phyloP scores from a whole-genome alignment of 2,329 filamentous ascomycete species.

The Penicillium sp. region DNA sequence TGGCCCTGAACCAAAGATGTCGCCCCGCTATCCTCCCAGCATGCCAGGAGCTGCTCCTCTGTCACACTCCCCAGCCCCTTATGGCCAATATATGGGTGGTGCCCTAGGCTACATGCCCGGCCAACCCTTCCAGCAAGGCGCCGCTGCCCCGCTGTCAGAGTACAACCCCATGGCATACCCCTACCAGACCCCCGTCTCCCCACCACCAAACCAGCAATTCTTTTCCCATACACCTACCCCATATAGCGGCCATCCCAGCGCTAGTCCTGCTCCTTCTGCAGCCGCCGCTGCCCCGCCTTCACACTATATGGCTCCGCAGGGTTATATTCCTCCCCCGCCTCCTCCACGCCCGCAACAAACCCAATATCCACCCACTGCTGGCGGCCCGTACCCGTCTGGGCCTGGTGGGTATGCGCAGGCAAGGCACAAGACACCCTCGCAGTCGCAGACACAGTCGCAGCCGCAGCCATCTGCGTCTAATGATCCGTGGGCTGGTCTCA shows the following conservation, averaged over 20 bases:
- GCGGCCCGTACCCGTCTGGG: constrained; percentile 50
- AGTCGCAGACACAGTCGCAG: constrained; percentile 38
- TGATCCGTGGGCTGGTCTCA: constrained; percentile 68
- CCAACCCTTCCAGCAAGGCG: constrained; percentile 41
- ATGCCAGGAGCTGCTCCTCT: constrained; percentile 25
- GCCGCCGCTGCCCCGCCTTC: constrained; percentile 33
- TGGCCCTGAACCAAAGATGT: constrained; percentile 41
- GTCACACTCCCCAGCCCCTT: constrained; percentile 37
- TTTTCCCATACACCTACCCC: constrained; percentile 35
- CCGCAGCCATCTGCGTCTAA: constrained; percentile 29
- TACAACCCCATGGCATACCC: constrained; percentile 52
- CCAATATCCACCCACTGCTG: constrained; percentile 41
- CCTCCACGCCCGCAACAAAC: constrained; percentile 59
- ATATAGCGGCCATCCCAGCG: constrained; percentile 34
- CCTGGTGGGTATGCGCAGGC: constrained; percentile 54
- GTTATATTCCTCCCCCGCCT: constrained; percentile 64
- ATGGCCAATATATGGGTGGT: constrained; percentile 32
- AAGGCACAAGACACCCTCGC: constrained; percentile 40
- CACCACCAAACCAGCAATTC: constrained; percentile 41
- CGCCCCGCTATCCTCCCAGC: constrained; percentile 33
- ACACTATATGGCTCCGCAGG: constrained; percentile 51
- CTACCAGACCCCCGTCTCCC: constrained; percentile 39
- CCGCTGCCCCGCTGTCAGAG: constrained; percentile 40
- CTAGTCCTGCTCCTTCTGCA: constrained; percentile 29
- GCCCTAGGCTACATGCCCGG: constrained; percentile 27